Evolutionary conservation across 345 rosid genomes (phyloP), one percentile per base, ranked within the genome.

Genomic region (Euclidium syriacum): DNA sequence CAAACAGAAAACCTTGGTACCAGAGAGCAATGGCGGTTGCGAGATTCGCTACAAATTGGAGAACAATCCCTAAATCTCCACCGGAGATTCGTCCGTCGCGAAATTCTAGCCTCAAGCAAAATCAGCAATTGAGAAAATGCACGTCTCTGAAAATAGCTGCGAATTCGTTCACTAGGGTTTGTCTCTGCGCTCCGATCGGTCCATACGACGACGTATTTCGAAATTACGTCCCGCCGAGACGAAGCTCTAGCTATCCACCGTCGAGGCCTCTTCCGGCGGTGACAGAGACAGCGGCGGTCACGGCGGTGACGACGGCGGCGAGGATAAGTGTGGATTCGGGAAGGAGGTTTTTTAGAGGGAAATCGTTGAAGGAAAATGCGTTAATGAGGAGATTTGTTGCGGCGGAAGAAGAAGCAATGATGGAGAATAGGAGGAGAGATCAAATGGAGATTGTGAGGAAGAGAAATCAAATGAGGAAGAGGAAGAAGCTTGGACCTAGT

Each of bases 331-430:
- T 50, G 0, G 99, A 94, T 65, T 40, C 70, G 2, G 81, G 88
- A 58, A 79, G 96, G 58, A 80, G 84, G 34, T 49, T 90, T 17
- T 94, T 94, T 42, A 72, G 99, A 8, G 99, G 97, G 32, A 85
- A 94, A 35, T 94, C 99, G 0, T 78, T 94, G 83, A 89, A 72
- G 0, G 95, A 94, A 10, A 95, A 94, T 33, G 88, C 77, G 52
- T 63, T 87, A 79, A 94, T 87, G 99, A 89, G 90, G 71, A 85
- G 97, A 64, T 94, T 94, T 54, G 95, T 94, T 33, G 79, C 73
- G 73, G 79, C 83, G 65, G 99, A 90, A 48, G 99, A 94, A 54
- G 97, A 86, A 58, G 90, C 97, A 17, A 85, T 89, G 91, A 74
- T 84, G 91, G 91, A 89, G 75, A 73, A 72, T 49, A 82, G 85